Percentiles rank a stretch among this genome's conserved stretches.
Evolutionary conservation across 2,329 filamentous ascomycete genomes (phyloP).

Genomic region (Metarhizium brunneum): DNA sequence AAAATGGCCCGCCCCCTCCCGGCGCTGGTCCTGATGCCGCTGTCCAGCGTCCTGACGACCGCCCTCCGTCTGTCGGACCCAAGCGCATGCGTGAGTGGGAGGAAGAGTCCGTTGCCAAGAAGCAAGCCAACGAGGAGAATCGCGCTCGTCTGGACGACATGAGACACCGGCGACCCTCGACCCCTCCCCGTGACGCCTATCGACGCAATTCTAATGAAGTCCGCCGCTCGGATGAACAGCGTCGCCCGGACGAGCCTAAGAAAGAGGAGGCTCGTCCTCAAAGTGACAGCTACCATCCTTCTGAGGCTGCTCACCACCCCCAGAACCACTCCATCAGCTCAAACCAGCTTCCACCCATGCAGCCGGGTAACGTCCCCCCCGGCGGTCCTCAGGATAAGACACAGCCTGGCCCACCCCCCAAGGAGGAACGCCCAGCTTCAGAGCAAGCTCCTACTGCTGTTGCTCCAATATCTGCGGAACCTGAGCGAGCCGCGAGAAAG

Average conservation of each 20-base stretch:
- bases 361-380: conserved; percentile 47
- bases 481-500: conserved; percentile 74
- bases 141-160: conserved; percentile 80
- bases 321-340: conserved; percentile 44
- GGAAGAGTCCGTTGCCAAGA: conserved; percentile 69
- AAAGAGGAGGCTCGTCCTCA: conserved; percentile 58
- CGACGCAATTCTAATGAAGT: conserved; percentile 71
- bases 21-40: conserved; percentile 52
- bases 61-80: conserved; percentile 68
- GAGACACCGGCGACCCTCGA: conserved; percentile 67
- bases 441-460: conserved; percentile 33
- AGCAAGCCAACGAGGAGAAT: conserved; percentile 80
- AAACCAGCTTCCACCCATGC: conserved; percentile 53
- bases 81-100: conserved; percentile 95
- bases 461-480: conserved; percentile 54
- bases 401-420: conserved; percentile 25
- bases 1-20: conserved; percentile 32
- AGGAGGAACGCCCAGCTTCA: conserved; percentile 49
- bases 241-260: conserved; percentile 49
- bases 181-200: conserved; percentile 59
- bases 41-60: conserved; percentile 52
- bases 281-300: conserved; percentile 79
- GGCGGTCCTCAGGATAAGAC: conserved; percentile 41
- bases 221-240: conserved; percentile 55
- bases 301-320: conserved; percentile 77